Evolutionary conservation across 768 basidiomycete species (phyloP).

Genomic region (Cystobasidium tubakii): DNA sequence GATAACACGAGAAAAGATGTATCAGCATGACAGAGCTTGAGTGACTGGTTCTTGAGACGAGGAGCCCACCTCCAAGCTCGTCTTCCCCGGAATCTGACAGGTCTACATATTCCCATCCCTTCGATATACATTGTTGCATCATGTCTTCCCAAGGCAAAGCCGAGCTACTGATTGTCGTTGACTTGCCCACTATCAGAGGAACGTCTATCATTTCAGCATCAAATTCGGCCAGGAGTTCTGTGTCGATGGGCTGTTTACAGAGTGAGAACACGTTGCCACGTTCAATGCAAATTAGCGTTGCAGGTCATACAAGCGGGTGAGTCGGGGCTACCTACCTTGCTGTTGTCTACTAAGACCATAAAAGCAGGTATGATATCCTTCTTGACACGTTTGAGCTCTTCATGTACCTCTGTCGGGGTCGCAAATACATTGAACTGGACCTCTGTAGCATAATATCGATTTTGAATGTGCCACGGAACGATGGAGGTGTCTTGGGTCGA

Average conservation of each 20-base stretch:
- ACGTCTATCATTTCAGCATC: constrained; percentile 24
- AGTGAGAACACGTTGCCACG: neutral
- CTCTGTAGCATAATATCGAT: constrained; percentile 19
- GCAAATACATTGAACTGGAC: constrained; percentile 17
- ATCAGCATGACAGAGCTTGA: neutral
- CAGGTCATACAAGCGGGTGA: neutral
- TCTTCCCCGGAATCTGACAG: neutral
- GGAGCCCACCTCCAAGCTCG: constrained; percentile 4
- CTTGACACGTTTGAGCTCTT: neutral
- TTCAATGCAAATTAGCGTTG: neutral
- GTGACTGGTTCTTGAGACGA: neutral
- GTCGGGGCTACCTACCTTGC: neutral
- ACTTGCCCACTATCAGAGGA: constrained; percentile 17
- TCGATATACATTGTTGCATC: constrained; percentile 7
- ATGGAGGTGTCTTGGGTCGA: neutral
- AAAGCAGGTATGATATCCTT: constrained; percentile 5
- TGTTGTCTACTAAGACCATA: constrained; percentile 12
- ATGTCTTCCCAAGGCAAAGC: constrained; percentile 16
- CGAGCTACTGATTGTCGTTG: neutral
- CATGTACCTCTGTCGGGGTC: neutral
- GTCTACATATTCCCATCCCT: constrained; percentile 23
- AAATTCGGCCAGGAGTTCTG: neutral
- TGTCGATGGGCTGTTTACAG: constrained; percentile 3
- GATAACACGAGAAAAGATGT: neutral
- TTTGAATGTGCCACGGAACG: constrained; percentile 19